Evolutionary conservation across 192 early-diverging fungal species (phyloP).

Genomic region (Linnemannia schmuckeri): DNA sequence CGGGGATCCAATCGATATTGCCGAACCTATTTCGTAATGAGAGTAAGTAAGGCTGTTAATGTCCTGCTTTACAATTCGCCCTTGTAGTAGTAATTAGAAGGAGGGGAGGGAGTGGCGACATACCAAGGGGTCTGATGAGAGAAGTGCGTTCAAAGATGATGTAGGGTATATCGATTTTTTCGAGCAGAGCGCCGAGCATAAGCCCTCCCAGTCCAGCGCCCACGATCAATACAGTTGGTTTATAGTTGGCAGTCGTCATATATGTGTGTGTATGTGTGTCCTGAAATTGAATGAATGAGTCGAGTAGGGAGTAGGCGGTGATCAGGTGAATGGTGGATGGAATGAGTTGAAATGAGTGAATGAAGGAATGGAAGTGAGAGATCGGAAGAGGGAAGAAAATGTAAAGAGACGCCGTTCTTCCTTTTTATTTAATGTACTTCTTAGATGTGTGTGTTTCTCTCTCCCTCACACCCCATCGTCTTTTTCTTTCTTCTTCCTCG

Average conservation of each 20-base stretch:
- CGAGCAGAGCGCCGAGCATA: background rate
- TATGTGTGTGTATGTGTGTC: background rate
- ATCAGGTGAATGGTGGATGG: too few species aligned
- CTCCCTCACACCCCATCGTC: too few species aligned
- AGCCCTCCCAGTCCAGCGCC: background rate
- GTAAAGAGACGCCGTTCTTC: too few species aligned
- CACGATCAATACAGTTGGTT: background rate
- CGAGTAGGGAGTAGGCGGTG: too few species aligned
- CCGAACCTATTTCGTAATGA: background rate
- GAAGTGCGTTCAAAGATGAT: background rate
- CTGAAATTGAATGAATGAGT: background rate
- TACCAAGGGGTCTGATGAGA: background rate
- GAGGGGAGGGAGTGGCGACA: background rate
- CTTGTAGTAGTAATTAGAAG: too few species aligned
- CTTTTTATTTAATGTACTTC: too few species aligned
- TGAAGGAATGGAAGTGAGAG: too few species aligned
- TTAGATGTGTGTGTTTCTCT: too few species aligned
- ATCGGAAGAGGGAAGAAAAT: too few species aligned
- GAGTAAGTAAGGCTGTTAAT: background rate
- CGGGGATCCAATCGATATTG: conserved; percentile 1
- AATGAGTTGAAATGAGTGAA: too few species aligned
- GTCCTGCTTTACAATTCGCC: too few species aligned
- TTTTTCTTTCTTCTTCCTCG: too few species aligned
- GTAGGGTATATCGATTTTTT: background rate
- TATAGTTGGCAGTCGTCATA: background rate